A percentile compares a stretch with the other conserved stretches of the same genome.
Evolutionary conservation across 1,139 yeast species (phyloP).

Genomic region (Suhomyces choctaworum): DNA sequence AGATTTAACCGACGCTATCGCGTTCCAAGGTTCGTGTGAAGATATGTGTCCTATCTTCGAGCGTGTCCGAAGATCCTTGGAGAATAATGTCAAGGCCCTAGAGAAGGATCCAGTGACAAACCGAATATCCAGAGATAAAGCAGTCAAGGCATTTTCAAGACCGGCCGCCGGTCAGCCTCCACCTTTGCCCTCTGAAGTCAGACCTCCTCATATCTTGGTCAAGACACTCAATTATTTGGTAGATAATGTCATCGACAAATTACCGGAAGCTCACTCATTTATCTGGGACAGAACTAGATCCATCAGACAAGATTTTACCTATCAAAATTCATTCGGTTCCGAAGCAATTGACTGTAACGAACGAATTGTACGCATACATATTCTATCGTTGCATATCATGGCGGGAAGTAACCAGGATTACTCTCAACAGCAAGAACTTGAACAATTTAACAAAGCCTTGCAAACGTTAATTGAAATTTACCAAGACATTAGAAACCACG

Average conservation of each 20-base stretch:
- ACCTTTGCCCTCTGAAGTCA: slow-evolving; percentile 93
- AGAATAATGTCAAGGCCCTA: slow-evolving; percentile 78
- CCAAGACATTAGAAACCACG: slow-evolving; percentile 71
- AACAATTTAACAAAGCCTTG: slow-evolving; percentile 87
- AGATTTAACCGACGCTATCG: slow-evolving; percentile 80
- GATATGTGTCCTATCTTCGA: slow-evolving; percentile 97
- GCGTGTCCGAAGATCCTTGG: slow-evolving; percentile 82
- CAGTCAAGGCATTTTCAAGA: slow-evolving; percentile 90
- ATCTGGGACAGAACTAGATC: slow-evolving; percentile 99
- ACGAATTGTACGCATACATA: slow-evolving; percentile 84
- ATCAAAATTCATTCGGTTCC: slow-evolving; percentile 90
- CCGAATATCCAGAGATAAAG: slow-evolving; percentile 60
- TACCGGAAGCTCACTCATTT: slow-evolving; percentile 88
- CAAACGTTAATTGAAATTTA: slow-evolving; percentile 90
- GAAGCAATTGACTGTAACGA: slow-evolving; percentile 95
- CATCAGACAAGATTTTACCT: slow-evolving; percentile 94
- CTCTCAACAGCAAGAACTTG: slow-evolving; percentile 93
- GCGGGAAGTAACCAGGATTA: slow-evolving; percentile 75
- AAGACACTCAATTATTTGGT: slow-evolving; percentile 70
- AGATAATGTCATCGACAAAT: slow-evolving; percentile 56
- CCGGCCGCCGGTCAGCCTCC: slow-evolving; percentile 99
- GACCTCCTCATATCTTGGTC: slow-evolving; percentile 80
- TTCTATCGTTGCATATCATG: slow-evolving; percentile 82
- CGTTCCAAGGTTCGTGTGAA: slow-evolving; percentile 81
- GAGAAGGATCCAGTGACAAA: slow-evolving; percentile 71